These are phyloP conservation scores for Coemansia sp. DNA, from an alignment of 192 early-diverging fungal genomes.

Conservation along the genomic window DNA sequence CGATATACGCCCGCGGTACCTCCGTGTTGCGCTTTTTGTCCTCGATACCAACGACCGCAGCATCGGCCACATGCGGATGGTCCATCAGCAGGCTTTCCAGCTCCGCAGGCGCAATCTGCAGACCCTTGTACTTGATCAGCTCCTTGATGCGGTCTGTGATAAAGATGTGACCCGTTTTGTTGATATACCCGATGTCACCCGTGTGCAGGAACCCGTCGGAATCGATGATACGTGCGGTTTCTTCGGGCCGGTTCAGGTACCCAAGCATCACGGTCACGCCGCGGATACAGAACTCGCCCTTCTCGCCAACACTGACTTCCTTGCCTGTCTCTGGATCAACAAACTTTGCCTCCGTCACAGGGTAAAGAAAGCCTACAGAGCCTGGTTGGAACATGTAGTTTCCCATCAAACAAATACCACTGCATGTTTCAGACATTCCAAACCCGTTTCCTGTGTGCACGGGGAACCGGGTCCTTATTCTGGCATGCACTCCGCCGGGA, in stretches of 20 bases:
- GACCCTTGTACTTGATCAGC: constrained; percentile 90
- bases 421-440: constrained; percentile 62
- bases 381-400: constrained; percentile 39
- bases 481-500: constrained; percentile 54
- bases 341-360: constrained; percentile 72
- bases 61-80: constrained; percentile 66
- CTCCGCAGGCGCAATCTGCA: constrained; percentile 82
- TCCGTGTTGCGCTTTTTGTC: constrained; percentile 62
- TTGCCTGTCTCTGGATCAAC: constrained; percentile 70
- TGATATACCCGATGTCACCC: constrained; percentile 73
- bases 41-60: constrained; percentile 66
- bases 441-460: constrained; percentile 53
- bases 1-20: constrained; percentile 76
- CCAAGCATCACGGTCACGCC: constrained; percentile 82
- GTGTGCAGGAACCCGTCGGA: constrained; percentile 78
- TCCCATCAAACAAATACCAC: constrained; percentile 25
- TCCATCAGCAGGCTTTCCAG: constrained; percentile 71
- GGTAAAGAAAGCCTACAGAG: constrained; percentile 71
- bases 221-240: constrained; percentile 67
- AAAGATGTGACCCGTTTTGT: constrained; percentile 61
- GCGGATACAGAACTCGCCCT: constrained; percentile 81
- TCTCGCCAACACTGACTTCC: constrained; percentile 53
- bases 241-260: constrained; percentile 76
- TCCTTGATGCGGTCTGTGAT: constrained; percentile 79
- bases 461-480: constrained; percentile 39